Conservation (phyloP, 2,329 filamentous ascomycete species). For the Thermothelomyces thermophilus region DNA sequence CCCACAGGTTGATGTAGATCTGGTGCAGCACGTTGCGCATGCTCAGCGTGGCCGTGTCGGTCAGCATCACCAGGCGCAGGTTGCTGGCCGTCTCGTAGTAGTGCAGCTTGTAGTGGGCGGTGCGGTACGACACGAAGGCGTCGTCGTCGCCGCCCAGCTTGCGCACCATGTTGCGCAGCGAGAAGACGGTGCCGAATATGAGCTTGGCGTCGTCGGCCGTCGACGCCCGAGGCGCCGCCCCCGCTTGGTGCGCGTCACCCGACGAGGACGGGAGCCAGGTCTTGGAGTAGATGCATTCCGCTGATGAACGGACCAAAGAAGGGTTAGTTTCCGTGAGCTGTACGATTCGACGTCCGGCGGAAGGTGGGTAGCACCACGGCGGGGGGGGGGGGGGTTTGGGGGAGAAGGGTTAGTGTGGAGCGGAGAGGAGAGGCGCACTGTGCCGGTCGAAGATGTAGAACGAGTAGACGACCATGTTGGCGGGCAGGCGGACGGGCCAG, state of each 20-base stretch:
- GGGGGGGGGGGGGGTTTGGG: no score
- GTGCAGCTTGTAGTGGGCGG: constrained; percentile 93
- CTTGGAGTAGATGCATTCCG: constrained; percentile 94
- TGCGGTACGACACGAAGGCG: constrained; percentile 90
- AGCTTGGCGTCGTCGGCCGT: constrained; percentile 89
- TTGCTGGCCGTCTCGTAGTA: constrained; percentile 98
- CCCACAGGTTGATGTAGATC: constrained; percentile 97
- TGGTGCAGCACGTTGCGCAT: constrained; percentile 94
- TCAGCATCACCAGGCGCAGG: constrained; percentile 94
- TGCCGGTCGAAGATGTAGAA: constrained; percentile 99
- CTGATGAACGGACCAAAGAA: constrained; percentile 39
- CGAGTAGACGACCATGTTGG: constrained; percentile 93
- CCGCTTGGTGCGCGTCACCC: constrained; percentile 2
- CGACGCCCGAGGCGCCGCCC: constrained; percentile 16
- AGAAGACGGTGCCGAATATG: constrained; percentile 95
- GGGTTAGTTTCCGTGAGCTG: no score
- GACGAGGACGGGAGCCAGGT: constrained; percentile 57
- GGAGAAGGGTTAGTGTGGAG: no score
- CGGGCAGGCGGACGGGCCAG: no score
- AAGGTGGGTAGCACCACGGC: no score
- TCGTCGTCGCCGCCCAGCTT: constrained; percentile 92
- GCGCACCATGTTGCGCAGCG: constrained; percentile 89
- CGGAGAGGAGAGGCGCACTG: constrained; percentile 51
- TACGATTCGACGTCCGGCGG: no score
- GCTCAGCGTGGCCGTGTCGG: constrained; percentile 79